A percentile compares a stretch with the other conserved stretches of the same genome.
Conservation (phyloP, 495 filamentous ascomycete genomes). For the Patellaria atrata region DNA sequence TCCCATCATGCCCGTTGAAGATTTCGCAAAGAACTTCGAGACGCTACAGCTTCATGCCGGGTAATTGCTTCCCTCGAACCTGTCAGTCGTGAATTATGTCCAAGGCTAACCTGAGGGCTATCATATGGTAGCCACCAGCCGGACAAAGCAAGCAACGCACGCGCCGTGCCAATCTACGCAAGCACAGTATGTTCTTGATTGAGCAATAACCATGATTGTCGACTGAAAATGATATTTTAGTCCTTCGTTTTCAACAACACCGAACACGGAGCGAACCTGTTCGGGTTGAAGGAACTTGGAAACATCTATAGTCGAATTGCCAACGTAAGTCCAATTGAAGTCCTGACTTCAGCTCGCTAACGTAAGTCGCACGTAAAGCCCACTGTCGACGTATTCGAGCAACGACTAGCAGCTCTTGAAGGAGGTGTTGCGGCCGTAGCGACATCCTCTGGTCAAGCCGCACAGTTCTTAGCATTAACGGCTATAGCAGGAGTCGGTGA, state of each 20-base stretch:
- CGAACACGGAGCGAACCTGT: constrained; percentile 88
- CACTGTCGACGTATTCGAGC: constrained; percentile 95
- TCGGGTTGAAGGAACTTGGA: constrained; percentile 94
- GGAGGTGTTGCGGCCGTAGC: constrained; percentile 86
- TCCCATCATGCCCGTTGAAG: constrained; percentile 14
- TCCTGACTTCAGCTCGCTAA: neutral
- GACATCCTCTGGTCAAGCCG: constrained; percentile 78
- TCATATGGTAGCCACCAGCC: constrained; percentile 78
- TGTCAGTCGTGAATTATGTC: too few species aligned
- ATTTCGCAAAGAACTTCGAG: constrained; percentile 47
- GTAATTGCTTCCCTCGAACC: constrained; percentile 36
- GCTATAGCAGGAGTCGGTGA: constrained; percentile 74
- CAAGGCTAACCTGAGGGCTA: too few species aligned
- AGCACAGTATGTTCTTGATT: constrained; percentile 49
- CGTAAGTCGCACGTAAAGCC: too few species aligned
- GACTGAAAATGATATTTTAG: constrained; percentile 27
- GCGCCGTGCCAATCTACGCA: constrained; percentile 93
- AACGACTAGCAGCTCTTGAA: constrained; percentile 89
- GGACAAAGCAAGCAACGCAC: constrained; percentile 74
- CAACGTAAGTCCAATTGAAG: constrained; percentile 43
- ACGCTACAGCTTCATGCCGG: constrained; percentile 95
- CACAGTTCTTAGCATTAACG: constrained; percentile 86
- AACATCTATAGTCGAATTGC: constrained; percentile 98
- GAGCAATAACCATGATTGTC: neutral
- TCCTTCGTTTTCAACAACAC: constrained; percentile 94